Conservation (phyloP, 169 alveolate species). For the Plasmodium sp. region DNA sequence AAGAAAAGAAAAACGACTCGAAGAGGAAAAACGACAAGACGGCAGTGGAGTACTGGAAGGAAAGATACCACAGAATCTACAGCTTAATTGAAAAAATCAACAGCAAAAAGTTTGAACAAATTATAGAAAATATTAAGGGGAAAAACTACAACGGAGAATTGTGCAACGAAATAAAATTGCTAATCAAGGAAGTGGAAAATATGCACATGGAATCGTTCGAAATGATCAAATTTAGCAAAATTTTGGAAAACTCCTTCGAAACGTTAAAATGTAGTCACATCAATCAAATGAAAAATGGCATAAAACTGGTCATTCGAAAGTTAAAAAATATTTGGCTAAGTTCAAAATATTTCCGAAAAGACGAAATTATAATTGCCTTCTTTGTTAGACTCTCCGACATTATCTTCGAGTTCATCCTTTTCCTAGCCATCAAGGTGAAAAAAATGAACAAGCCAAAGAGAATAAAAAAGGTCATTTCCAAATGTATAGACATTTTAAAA, state of each 20-base stretch:
- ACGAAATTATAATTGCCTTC: slow-evolving; percentile 61
- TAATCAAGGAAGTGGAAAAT: slow-evolving; percentile 49
- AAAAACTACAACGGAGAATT: slow-evolving; percentile 41
- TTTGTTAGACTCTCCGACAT: slow-evolving; percentile 49
- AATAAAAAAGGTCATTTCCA: slow-evolving; percentile 45
- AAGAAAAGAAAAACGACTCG: slow-evolving; percentile 41
- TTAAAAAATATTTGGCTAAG: slow-evolving; percentile 72
- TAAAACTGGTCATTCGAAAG: slow-evolving; percentile 49
- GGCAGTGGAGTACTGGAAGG: slow-evolving; percentile 54
- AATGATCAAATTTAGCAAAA: slow-evolving; percentile 70
- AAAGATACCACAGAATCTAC: slow-evolving; percentile 27
- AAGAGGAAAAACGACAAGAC: slow-evolving; percentile 64
- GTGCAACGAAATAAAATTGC: slow-evolving; percentile 41
- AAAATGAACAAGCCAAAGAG: slow-evolving; percentile 50
- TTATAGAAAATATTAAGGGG: slow-evolving; percentile 52
- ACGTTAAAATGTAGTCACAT: slow-evolving; percentile 30
- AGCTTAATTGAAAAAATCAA: slow-evolving; percentile 62
- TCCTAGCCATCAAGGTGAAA: slow-evolving; percentile 55
- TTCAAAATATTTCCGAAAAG: slow-evolving; percentile 70
- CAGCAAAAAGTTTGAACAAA: slow-evolving; percentile 64
- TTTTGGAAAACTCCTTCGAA: slow-evolving; percentile 60
- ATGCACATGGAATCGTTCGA: slow-evolving; percentile 73
- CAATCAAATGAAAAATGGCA: slow-evolving; percentile 64
- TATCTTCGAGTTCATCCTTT: slow-evolving; percentile 61
- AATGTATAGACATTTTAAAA: slow-evolving; percentile 62